Conservation (phyloP, 257 asterid genomes). For the Euphrasia confusa region DNA sequence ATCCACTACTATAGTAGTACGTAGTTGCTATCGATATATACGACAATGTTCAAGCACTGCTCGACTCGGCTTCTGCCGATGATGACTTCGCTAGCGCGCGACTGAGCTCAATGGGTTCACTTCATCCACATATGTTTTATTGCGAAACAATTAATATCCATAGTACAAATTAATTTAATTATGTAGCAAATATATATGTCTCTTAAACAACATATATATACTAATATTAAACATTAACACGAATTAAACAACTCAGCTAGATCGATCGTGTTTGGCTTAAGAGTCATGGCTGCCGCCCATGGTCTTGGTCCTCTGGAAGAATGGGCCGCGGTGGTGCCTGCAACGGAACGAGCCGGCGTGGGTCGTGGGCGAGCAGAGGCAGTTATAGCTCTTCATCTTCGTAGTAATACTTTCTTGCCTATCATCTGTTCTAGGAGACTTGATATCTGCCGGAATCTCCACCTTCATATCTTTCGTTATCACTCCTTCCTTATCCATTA, state of each 20-base stretch:
- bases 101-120: too few relatives aligned
- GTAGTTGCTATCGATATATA: too few relatives aligned
- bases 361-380: slow-evolving; percentile 76
- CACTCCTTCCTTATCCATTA: slow-evolving; percentile 42
- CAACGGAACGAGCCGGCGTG: slow-evolving; percentile 81
- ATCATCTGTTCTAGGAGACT: background rate
- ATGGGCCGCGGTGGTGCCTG: slow-evolving; percentile 59
- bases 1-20: too few relatives aligned
- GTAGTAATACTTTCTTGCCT: slow-evolving; percentile 53
- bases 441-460: slow-evolving; percentile 27
- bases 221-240: too few relatives aligned
- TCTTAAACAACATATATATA: too few relatives aligned
- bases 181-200: too few relatives aligned
- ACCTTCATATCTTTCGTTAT: slow-evolving; percentile 47
- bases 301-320: slow-evolving; percentile 61
- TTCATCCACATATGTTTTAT: too few relatives aligned
- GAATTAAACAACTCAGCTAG: background rate
- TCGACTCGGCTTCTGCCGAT: background rate
- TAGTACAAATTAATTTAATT: too few relatives aligned
- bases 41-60: too few relatives aligned
- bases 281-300: slow-evolving; percentile 35
- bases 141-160: too few relatives aligned
- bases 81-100: too few relatives aligned
- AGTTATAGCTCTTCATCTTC: slow-evolving; percentile 40
- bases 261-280: slow-evolving; percentile 22